phyloP scores from a whole-genome alignment of 257 asterid species.

The Solanum infundibuliforme region DNA sequence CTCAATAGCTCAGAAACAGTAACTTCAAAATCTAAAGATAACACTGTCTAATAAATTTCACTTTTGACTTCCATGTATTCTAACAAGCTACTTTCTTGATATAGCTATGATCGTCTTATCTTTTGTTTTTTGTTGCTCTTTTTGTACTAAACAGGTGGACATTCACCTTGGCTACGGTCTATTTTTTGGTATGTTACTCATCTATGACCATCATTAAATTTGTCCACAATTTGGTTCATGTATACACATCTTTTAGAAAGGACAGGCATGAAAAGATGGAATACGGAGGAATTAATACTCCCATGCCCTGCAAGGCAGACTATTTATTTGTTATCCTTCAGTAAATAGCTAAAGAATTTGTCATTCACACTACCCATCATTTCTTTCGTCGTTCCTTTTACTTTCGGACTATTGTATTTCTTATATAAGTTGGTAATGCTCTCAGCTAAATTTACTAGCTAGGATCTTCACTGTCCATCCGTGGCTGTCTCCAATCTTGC shows the following conservation, averaged over 20 bases:
- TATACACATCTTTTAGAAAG: neutral
- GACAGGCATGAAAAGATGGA: neutral
- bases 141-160: slow-evolving; percentile 76
- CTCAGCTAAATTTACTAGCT: slow-evolving; percentile 34
- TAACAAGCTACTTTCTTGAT: neutral
- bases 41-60: neutral
- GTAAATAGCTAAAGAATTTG: neutral
- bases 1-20: neutral
- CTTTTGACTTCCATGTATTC: neutral
- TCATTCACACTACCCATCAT: neutral
- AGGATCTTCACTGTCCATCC: slow-evolving; percentile 44
- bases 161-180: slow-evolving; percentile 56
- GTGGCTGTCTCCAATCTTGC: slow-evolving; percentile 30
- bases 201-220: neutral
- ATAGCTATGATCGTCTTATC: neutral
- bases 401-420: neutral
- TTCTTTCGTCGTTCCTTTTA: neutral
- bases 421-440: slow-evolving; percentile 1
- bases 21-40: neutral
- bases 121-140: neutral
- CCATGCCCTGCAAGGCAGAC: neutral
- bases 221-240: neutral
- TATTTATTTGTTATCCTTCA: neutral
- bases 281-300: neutral
- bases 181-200: slow-evolving; percentile 69